Evolutionary conservation across 371 early-diverging fungal genomes (phyloP), one percentile per base, ranked within the genome.

Genomic region (Mucor plumbeus): DNA sequence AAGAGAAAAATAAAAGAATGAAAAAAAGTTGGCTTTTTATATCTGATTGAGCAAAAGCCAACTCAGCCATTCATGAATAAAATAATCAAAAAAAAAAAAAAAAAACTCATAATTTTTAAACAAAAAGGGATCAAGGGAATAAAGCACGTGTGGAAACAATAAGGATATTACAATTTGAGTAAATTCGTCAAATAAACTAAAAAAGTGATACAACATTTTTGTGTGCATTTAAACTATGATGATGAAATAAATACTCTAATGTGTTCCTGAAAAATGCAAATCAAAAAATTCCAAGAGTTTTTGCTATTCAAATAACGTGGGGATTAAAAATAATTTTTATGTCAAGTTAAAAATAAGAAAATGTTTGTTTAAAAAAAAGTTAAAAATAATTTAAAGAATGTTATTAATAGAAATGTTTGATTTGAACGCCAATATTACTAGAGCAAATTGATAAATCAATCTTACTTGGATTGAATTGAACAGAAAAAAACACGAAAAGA

Each of bases 11-110:
- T 14, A 47, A 43, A 43, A 35, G 34, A 35, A 40, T 33, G 53
- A 33, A 40, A 63, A 55, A 41, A 40, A 33, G 5, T 63, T 54
- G 55, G 50, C 38, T 50, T 53, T 63, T 61, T 50, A 50, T 50
- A 50, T 50, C 26, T 11, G 26, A 50, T 21, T 10, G 17, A 7
- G 19, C 4, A 21, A 50, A 44, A 50, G 26, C 26, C 50, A 60
- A 60, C 61, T 60, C 61, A 44, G 61, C 47, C 50, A 48, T 35
- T 19, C 17, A 44, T 14, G 7, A 59, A 59, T 19, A 10, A 41
- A 40, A 41, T 15, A 59, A 59, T 39, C 43, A 60, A 60, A 35
- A 55, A 34, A 54, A 34, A 55, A 14, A 11, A 6, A 17, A 44
- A 14, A n/a, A 11, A 7, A 47, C 47, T 26, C 26, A 47, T 9